Percentiles rank a stretch among this genome's conserved stretches.
phyloP scores from a whole-genome alignment of 1,284 basidiomycete genomes.

The Apiotrichum gracile region DNA sequence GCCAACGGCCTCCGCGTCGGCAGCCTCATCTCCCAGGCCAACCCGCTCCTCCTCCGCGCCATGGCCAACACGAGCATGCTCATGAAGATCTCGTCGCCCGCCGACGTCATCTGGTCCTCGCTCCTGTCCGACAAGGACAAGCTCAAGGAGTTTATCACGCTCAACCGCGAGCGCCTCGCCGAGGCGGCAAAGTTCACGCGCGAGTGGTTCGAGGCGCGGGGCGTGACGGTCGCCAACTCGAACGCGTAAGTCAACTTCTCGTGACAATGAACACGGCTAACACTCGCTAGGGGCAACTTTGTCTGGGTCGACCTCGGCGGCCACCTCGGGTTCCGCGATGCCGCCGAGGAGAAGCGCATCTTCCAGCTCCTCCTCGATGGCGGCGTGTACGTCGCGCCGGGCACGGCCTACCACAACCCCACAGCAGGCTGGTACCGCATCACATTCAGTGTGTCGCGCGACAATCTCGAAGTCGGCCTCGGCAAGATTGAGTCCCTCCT shows the following conservation, averaged over 20 bases:
- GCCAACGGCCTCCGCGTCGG: constrained; percentile 49
- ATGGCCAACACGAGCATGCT: constrained; percentile 43
- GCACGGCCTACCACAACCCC: constrained; percentile 38
- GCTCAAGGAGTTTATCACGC: constrained; percentile 31
- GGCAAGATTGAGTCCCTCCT: constrained; percentile 26
- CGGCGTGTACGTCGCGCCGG: constrained; percentile 44
- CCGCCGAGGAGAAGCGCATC: constrained; percentile 36
- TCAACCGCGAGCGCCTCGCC: constrained; percentile 35
- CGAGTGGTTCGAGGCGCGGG: constrained; percentile 38
- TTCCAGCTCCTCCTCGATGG: constrained; percentile 43
- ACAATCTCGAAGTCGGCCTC: constrained; percentile 32
- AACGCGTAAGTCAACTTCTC: constrained; percentile 29
- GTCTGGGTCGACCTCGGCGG: constrained; percentile 41
- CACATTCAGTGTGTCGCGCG: constrained; percentile 40
- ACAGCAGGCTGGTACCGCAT: constrained; percentile 37
- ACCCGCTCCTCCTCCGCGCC: constrained; percentile 44
- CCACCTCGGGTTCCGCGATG: constrained; percentile 30
- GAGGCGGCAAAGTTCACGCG: constrained; percentile 38
- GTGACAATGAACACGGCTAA: neutral
- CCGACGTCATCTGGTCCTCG: constrained; percentile 42
- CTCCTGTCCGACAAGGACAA: constrained; percentile 26
- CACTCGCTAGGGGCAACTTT: constrained; percentile 35
- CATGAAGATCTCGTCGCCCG: constrained; percentile 43
- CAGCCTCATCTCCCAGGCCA: constrained; percentile 45
- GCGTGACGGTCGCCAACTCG: constrained; percentile 36